Evolutionary conservation across 805 yeast species (phyloP).

Genomic region (Candida lessepsii): DNA sequence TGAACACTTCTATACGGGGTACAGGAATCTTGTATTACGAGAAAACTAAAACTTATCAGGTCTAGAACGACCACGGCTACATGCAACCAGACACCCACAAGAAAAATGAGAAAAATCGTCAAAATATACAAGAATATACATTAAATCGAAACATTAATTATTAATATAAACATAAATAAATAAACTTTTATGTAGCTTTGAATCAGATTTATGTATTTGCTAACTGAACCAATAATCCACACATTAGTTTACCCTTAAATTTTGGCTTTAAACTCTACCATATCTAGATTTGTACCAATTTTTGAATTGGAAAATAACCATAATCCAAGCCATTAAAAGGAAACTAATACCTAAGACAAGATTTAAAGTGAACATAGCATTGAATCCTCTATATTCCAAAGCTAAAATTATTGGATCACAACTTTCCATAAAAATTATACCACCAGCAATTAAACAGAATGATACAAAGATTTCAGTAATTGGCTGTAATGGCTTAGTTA

Average conservation of each 20-base stretch:
- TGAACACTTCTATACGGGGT: too few species aligned
- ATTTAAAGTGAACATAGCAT: conserved; percentile 91
- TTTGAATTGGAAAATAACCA: conserved; percentile 63
- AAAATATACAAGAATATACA: neutral
- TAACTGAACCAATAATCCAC: too few species aligned
- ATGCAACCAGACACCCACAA: too few species aligned
- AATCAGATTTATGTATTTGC: too few species aligned
- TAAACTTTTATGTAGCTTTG: conserved; percentile 1
- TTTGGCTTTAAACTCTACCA: neutral
- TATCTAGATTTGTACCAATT: conserved; percentile 34
- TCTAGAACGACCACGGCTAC: too few species aligned
- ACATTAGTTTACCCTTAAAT: too few species aligned
- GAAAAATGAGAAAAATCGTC: too few species aligned
- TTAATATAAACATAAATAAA: neutral
- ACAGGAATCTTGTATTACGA: too few species aligned
- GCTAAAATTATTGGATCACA: conserved; percentile 83
- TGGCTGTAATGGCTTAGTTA: conserved; percentile 53
- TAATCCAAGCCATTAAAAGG: conserved; percentile 85
- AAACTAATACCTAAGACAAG: conserved; percentile 77
- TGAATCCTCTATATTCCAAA: conserved; percentile 65
- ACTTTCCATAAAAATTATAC: conserved; percentile 87
- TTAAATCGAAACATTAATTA: conserved; percentile 2
- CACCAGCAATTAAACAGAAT: conserved; percentile 83
- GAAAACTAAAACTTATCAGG: too few species aligned
- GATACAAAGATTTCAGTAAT: conserved; percentile 80